These are phyloP conservation scores for Podospora bellae-mahoneyi DNA, from an alignment of 495 filamentous ascomycete genomes.

Conservation along the genomic window DNA sequence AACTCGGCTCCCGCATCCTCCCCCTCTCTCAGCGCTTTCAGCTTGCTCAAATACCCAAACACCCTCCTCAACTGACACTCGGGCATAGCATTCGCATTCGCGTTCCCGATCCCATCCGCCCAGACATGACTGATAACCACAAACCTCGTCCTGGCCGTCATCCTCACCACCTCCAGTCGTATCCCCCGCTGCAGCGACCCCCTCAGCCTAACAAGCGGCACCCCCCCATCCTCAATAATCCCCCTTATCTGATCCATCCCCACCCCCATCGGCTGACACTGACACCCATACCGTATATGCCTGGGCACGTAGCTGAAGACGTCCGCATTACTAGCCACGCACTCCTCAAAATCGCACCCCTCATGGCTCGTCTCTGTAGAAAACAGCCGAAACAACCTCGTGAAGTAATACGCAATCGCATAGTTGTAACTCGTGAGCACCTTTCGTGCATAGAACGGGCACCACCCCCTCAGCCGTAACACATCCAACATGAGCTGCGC, in stretches of 20 bases:
- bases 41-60: conserved; percentile 13
- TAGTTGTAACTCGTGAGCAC: conserved; percentile 23
- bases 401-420: conserved; percentile 25
- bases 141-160: conserved; percentile 22
- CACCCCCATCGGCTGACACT: conserved; percentile 20
- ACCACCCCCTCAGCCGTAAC: conserved; percentile 25
- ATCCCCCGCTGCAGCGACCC: conserved; percentile 10
- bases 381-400: conserved; percentile 20
- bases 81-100: conserved; percentile 22
- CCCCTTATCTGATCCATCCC: conserved; percentile 22
- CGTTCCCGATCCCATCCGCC: conserved; percentile 20
- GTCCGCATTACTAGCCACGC: conserved; percentile 23
- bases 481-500: conserved; percentile 25
- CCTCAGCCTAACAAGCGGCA: conserved; percentile 22
- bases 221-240: conserved; percentile 21
- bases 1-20: conserved; percentile 12
- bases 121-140: conserved; percentile 26
- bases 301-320: conserved; percentile 22
- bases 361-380: conserved; percentile 14
- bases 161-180: conserved; percentile 12
- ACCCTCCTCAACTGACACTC: conserved; percentile 27
- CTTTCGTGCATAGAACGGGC: conserved; percentile 23
- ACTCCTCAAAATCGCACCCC: conserved; percentile 22
- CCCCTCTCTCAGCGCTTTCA: conserved; percentile 13
- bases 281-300: conserved; percentile 23